A percentile compares a stretch with the other conserved stretches of the same genome.
These are phyloP conservation scores for Biscogniauxia marginata DNA, from an alignment of 2,329 filamentous ascomycete species.

Conservation along the genomic window DNA sequence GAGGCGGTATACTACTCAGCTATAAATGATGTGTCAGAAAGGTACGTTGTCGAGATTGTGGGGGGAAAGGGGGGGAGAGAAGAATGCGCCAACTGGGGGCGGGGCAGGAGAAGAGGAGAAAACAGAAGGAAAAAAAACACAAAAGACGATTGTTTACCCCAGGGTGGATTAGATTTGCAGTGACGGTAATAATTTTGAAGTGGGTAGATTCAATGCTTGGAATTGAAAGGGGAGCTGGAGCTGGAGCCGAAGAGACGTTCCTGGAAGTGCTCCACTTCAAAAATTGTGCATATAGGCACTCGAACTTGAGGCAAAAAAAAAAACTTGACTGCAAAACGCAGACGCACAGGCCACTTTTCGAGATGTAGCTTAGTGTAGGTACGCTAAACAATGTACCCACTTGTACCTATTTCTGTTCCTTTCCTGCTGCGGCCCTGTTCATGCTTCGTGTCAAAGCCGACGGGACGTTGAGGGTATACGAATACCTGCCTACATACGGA, in stretches of 20 bases:
- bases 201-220: neutral
- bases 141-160: neutral
- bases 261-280: neutral
- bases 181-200: neutral
- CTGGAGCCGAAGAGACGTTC: neutral
- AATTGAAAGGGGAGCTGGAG: neutral
- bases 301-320: neutral
- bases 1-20: neutral
- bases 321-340: neutral
- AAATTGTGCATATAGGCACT: neutral
- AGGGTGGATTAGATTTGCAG: neutral
- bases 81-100: neutral
- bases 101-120: neutral
- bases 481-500: too few species aligned
- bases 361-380: neutral
- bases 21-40: neutral
- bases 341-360: neutral
- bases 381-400: too few species aligned
- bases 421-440: too few species aligned
- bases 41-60: neutral
- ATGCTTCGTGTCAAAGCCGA: too few species aligned
- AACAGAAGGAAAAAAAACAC: neutral
- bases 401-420: neutral
- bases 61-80: neutral
- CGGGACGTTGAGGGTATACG: too few species aligned